A percentile compares a stretch with the other conserved stretches of the same genome.
These are phyloP conservation scores for slime mould (Dictyostelium discoideum) DNA, from an alignment of 78 protist species.

Conservation along the genomic window dicty_2.7 NC_007091.3:1344001-1344500, in stretches of 20 bases:
- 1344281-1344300: slow-evolving; percentile 80
- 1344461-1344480: slow-evolving; percentile 64
- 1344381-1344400: too few relatives aligned
- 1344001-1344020: background rate
- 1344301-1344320: slow-evolving; percentile 57
- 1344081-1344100: slow-evolving; percentile 72
- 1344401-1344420: background rate
- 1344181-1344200: slow-evolving; percentile 42
- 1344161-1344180: slow-evolving; percentile 59
- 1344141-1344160: slow-evolving; percentile 18
- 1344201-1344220: slow-evolving; percentile 41
- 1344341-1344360: too few relatives aligned
- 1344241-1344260: slow-evolving; percentile 58
- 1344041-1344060: background rate
- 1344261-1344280: slow-evolving; percentile 70
- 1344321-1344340: too few relatives aligned
- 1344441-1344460: slow-evolving; percentile 63
- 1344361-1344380: too few relatives aligned
- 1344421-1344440: slow-evolving; percentile 77
- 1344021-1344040: background rate
- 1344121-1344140: slow-evolving; percentile 36
- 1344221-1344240: slow-evolving; percentile 58
- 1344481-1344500: slow-evolving; percentile 64
- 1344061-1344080: slow-evolving; percentile 40
- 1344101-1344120: slow-evolving; percentile 52